Evolutionary conservation across 495 filamentous ascomycete genomes (phyloP).

Genomic region (Podospora appendiculata): DNA sequence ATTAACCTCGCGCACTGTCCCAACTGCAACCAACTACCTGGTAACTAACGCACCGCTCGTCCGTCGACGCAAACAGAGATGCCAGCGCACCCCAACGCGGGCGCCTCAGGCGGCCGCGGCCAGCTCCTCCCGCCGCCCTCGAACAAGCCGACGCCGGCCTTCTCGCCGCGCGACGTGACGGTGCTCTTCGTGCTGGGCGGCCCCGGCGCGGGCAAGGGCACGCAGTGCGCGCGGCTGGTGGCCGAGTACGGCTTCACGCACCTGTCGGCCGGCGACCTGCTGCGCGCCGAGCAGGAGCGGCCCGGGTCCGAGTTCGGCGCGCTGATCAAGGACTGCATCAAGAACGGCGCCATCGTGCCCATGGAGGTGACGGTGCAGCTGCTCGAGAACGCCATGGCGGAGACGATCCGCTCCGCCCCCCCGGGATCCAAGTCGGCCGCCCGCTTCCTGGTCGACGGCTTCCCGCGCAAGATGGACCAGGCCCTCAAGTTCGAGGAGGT

Average conservation of each 20-base stretch:
- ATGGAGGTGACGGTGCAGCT: slow-evolving; percentile 97
- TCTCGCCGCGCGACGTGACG: slow-evolving; percentile 69
- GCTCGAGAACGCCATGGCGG: slow-evolving; percentile 85
- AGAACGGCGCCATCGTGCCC: slow-evolving; percentile 88
- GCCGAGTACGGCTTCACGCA: slow-evolving; percentile 87
- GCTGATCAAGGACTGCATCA: slow-evolving; percentile 85
- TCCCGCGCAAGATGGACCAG: slow-evolving; percentile 96
- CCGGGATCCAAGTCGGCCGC: slow-evolving; percentile 10
- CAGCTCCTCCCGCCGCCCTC: slow-evolving; percentile 37
- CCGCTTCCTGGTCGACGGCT: slow-evolving; percentile 86
- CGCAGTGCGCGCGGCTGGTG: slow-evolving; percentile 84
- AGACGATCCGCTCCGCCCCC: slow-evolving; percentile 36
- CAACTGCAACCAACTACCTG: too few relatives aligned
- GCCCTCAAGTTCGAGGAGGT: slow-evolving; percentile 84
- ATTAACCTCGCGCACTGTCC: background rate
- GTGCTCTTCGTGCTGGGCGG: slow-evolving; percentile 84
- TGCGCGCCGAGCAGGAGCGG: slow-evolving; percentile 87
- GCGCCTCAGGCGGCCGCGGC: slow-evolving; percentile 18
- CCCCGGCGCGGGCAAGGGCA: slow-evolving; percentile 72
- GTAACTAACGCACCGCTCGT: too few relatives aligned
- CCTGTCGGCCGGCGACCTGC: slow-evolving; percentile 85
- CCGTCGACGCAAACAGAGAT: slow-evolving; percentile 14
- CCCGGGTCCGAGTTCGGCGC: slow-evolving; percentile 77
- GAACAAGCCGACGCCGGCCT: slow-evolving; percentile 57
- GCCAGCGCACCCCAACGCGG: slow-evolving; percentile 15